A percentile compares a stretch with the other conserved stretches of the same genome.
These are phyloP conservation scores for Orbilia blumenaviensis DNA, from an alignment of 2,329 filamentous ascomycete species.

Conservation along the genomic window DNA sequence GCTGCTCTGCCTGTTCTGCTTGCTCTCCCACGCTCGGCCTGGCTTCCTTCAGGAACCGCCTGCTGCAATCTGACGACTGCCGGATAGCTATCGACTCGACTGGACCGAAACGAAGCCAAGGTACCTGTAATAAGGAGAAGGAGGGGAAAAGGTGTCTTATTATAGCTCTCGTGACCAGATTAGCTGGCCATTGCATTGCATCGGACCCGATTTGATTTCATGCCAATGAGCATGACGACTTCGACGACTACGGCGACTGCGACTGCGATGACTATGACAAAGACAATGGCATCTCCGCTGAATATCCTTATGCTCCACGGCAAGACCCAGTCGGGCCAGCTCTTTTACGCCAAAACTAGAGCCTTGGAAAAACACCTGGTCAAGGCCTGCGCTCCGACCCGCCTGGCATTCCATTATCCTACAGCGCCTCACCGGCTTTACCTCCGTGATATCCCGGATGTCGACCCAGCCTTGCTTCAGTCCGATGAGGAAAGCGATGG, in stretches of 20 bases:
- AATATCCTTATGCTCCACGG: constrained; percentile 61
- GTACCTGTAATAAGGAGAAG: too few relatives aligned
- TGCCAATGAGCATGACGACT: too few relatives aligned
- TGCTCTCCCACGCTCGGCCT: background rate
- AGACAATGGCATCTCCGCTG: constrained; percentile 25
- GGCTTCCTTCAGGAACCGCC: constrained; percentile 43
- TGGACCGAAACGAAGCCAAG: too few relatives aligned
- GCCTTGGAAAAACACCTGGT: constrained; percentile 67
- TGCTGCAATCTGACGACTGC: constrained; percentile 8
- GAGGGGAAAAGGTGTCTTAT: too few relatives aligned
- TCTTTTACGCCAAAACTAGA: constrained; percentile 73
- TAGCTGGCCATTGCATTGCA: background rate
- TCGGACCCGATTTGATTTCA: background rate
- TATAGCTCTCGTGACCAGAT: constrained; percentile 37
- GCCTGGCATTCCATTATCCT: constrained; percentile 61
- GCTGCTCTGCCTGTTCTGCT: background rate
- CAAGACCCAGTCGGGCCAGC: constrained; percentile 72
- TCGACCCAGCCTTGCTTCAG: constrained; percentile 57
- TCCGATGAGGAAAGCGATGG: constrained; percentile 65
- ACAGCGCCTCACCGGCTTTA: constrained; percentile 64
- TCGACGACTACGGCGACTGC: too few relatives aligned
- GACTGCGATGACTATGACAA: too few relatives aligned
- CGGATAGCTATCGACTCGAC: background rate
- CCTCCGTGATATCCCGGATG: constrained; percentile 64
- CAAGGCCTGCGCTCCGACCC: constrained; percentile 38